Evolutionary conservation across 2,329 filamentous ascomycete genomes (phyloP).

Genomic region (Alternaria sp.): DNA sequence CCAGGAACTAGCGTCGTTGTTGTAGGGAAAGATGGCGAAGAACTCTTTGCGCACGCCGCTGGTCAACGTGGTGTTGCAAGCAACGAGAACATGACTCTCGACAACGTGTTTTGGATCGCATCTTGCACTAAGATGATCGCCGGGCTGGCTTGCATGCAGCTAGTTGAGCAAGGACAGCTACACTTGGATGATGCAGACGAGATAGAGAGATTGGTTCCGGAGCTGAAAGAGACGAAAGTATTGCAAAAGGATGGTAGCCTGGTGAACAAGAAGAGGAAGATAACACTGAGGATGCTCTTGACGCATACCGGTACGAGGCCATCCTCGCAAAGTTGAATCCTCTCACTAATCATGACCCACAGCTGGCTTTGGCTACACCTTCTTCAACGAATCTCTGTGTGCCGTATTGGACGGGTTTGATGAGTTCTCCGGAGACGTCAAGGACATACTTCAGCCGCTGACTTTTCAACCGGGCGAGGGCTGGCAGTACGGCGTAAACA

Average conservation of each 20-base stretch:
- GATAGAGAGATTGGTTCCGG: conserved; percentile 32
- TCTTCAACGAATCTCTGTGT: conserved; percentile 53
- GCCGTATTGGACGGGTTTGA: conserved; percentile 60
- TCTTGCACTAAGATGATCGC: conserved; percentile 53
- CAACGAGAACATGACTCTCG: conserved; percentile 62
- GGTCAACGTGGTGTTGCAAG: conserved; percentile 48
- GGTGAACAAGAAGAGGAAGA: conserved; percentile 51
- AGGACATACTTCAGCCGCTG: conserved; percentile 61
- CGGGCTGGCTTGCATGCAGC: conserved; percentile 42
- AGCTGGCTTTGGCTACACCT: conserved; percentile 57
- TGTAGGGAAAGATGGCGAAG: conserved; percentile 50
- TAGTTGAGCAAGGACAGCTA: conserved; percentile 41
- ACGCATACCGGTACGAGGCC: conserved; percentile 47
- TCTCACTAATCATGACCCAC: neutral
- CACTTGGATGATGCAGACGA: conserved; percentile 36
- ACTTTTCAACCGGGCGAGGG: conserved; percentile 66
- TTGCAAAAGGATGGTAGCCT: conserved; percentile 39
- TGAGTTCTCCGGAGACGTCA: conserved; percentile 62
- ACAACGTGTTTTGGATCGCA: conserved; percentile 64
- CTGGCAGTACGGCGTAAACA: conserved; percentile 61
- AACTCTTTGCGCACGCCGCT: conserved; percentile 50
- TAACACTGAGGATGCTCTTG: conserved; percentile 58
- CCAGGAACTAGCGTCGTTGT: conserved; percentile 52
- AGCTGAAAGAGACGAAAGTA: conserved; percentile 49
- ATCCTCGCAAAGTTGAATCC: neutral